These are phyloP conservation scores for Neopestalotiopsis sp. DNA, from an alignment of 2,329 filamentous ascomycete genomes.

Conservation along the genomic window DNA sequence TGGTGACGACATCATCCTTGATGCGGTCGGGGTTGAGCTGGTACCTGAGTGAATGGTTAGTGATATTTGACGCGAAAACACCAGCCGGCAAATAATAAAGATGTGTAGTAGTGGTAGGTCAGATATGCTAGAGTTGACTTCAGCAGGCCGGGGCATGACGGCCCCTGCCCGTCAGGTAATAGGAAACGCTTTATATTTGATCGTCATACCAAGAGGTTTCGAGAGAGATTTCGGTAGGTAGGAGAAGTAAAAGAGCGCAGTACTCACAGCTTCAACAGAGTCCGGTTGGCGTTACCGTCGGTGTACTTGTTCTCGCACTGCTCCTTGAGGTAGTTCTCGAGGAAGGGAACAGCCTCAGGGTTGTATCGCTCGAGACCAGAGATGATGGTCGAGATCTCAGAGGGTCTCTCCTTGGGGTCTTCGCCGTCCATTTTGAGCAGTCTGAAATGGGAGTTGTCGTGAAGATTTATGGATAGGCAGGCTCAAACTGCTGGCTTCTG, in stretches of 20 bases:
- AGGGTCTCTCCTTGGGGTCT: slow-evolving; percentile 89
- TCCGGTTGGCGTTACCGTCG: slow-evolving; percentile 96
- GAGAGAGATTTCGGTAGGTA: slow-evolving; percentile 22
- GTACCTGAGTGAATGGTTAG: slow-evolving; percentile 67
- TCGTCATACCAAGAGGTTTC: slow-evolving; percentile 67
- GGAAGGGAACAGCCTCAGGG: slow-evolving; percentile 89
- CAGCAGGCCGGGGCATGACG: slow-evolving; percentile 64
- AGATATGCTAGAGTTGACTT: slow-evolving; percentile 81
- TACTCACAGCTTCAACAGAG: slow-evolving; percentile 94
- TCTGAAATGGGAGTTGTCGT: slow-evolving; percentile 18
- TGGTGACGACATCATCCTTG: slow-evolving; percentile 96
- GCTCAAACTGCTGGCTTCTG: slow-evolving; percentile 11
- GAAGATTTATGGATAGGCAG: not conserved
- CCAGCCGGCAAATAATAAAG: not conserved
- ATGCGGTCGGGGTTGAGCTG: slow-evolving; percentile 99
- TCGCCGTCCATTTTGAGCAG: slow-evolving; percentile 70
- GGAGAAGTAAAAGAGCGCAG: slow-evolving; percentile 24
- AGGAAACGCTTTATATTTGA: slow-evolving; percentile 88
- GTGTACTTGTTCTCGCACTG: slow-evolving; percentile 96
- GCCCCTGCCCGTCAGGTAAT: slow-evolving; percentile 82
- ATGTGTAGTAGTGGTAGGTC: slow-evolving; percentile 47
- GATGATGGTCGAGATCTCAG: slow-evolving; percentile 90
- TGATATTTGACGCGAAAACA: not conserved
- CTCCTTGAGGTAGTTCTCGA: slow-evolving; percentile 92
- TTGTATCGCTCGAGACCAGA: slow-evolving; percentile 99